Base-by-base conservation (phyloP, 352 stramenopile genomes). In the Pythium sp. region DNA sequence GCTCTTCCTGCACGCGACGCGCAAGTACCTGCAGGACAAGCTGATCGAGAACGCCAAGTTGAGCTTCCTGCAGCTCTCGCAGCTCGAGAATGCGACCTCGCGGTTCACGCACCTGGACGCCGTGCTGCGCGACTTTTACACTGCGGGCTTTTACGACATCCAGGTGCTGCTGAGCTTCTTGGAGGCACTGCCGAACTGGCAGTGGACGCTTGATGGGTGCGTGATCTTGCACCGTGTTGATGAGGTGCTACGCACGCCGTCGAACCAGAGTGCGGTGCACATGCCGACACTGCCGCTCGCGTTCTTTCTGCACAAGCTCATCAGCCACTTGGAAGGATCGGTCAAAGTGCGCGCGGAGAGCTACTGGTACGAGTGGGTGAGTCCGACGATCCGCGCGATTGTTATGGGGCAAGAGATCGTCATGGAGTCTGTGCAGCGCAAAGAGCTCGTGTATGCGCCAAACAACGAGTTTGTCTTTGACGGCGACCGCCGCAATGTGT, bases 181-280 rank as follows among this genome's bases (percentile, higher is more conserved):
- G 20, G 81, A 92, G 59, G 74, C 64, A 14, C 73, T 92, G 38
- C 82, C 82, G 3, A 87, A 78, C 68, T 90, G 80, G 82, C 69
- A 89, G 57, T 92, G 82, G 84, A 87, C 84, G 61, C 69, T 91
- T 12, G 82, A 91, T 58, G 84, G 84, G 15, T 91, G 82, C 62
- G 71, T 75, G n/a, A 73, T 92, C 67, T 72, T 92, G 32, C 75
- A 92, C 58, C 74, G 70, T 47, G 79, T 92, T 41, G 80, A 86
- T 60, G 74, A 70, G 30, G 74, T 79, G 6, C 67, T 90, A 46
- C 71, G 73, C 28, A 72, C 77, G 43, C 75, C 76, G 14, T 67
- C 70, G 5, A 75, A 65, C 38, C 72, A 66, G 22, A 74, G 67
- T 22, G 68, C 71, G 0, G 72, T 76, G 41, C 79, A 87, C 71